These are phyloP conservation scores for Bipolaris sorokiniana DNA, from an alignment of 2,329 filamentous ascomycete species.

Conservation along the genomic window DNA sequence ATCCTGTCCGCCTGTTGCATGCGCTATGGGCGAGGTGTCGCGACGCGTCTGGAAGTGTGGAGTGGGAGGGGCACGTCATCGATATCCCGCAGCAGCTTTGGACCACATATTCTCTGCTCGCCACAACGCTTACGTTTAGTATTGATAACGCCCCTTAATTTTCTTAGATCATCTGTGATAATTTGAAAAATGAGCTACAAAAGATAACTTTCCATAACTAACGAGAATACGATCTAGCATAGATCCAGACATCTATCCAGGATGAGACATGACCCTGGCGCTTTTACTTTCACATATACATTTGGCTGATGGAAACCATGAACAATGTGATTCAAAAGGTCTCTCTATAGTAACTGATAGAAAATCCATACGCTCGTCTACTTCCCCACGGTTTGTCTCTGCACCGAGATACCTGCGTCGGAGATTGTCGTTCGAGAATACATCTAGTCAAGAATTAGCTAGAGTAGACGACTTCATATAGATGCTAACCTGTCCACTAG, in stretches of 20 bases:
- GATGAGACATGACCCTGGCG: background rate
- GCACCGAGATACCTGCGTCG: conserved; percentile 18
- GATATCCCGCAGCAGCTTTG: background rate
- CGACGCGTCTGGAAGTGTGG: conserved; percentile 25
- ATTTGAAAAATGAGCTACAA: background rate
- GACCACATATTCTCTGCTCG: background rate
- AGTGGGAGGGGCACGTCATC: conserved; percentile 17
- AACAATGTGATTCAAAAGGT: too few species aligned
- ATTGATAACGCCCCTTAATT: background rate
- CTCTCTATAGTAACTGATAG: background rate
- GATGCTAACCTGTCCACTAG: conserved; percentile 28
- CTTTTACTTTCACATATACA: background rate
- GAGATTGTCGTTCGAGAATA: conserved; percentile 33
- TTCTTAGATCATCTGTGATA: fast-evolving
- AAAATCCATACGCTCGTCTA: background rate
- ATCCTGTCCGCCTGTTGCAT: conserved; percentile 42
- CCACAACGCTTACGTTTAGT: background rate
- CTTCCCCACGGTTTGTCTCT: conserved; percentile 9
- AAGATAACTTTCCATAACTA: background rate
- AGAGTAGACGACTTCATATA: background rate
- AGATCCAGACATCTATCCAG: background rate
- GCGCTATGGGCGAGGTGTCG: conserved; percentile 24
- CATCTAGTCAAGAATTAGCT: conserved; percentile 19
- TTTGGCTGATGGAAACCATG: too few species aligned
- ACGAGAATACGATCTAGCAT: background rate